Evolutionary conservation across 257 asterid genomes (phyloP), one percentile per base, ranked within the genome.

Genomic region (Fraxinus americana): DNA sequence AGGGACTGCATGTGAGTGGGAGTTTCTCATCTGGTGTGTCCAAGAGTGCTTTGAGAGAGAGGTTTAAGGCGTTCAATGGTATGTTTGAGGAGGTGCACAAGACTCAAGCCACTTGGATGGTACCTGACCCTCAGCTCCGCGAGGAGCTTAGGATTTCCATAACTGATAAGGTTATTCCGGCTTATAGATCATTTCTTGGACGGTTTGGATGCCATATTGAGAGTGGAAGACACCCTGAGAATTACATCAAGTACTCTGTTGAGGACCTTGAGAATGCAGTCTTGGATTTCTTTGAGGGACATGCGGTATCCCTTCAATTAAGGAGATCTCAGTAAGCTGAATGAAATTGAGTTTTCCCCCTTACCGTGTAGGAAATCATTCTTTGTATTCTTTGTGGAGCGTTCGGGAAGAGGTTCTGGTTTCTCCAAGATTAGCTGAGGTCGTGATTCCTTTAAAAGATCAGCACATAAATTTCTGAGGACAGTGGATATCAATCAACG

Each of bases 11-110:
- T 52, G 89, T 82, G 29, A 83, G 82, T 45, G 90, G 90, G 34
- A 79, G 83, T n/a, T 87, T 87, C 48, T 87, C 90, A 30, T 87
- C 90, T 0, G 90, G 90, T 35, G 90, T 87, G 71, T 87, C 90
- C 29, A 87, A 77, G 79, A 85, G 84, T 70, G 90, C 85, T 0
- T 74, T 87, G 68, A 82, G 89, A 82, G 90, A 87, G 79, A 82
- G 90, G 83, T 87, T 87, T 71, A 87, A 83, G 82, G 48, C 82
- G 27, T 87, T 87, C 76, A 85, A 87, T 77, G 90, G 86, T 57
- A 82, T 82, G 81, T 85, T 87, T 85, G 90, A 87, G 81, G 90
- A 87, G 75, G 90, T 87, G 23, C 89, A 87, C 67, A 74, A 84
- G 75, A 85, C 84, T 70, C 90, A 87, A 79, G 82, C 90, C 3